Evolutionary conservation across 495 filamentous ascomycete genomes (phyloP).

Genomic region (Talaromyces proteolyticus): DNA sequence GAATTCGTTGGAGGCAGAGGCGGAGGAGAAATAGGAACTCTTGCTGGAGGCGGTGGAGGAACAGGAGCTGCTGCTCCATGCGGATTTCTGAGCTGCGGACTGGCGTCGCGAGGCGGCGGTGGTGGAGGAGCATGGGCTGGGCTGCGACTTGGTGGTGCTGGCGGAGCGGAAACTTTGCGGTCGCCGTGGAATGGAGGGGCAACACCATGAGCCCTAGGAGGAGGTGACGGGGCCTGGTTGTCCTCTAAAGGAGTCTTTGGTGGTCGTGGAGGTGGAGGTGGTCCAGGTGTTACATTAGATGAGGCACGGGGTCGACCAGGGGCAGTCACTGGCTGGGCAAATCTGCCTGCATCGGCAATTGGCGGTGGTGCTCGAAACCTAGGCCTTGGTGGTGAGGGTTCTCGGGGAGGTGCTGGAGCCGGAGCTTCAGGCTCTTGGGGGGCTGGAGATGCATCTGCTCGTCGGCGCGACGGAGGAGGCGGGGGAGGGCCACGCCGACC

Average conservation of each 20-base stretch:
- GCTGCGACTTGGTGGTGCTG: slow-evolving; percentile 68
- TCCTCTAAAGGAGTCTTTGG: slow-evolving; percentile 83
- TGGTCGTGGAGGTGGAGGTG: slow-evolving; percentile 80
- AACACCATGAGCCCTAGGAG: slow-evolving; percentile 57
- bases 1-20: slow-evolving; percentile 43
- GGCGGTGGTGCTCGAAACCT: slow-evolving; percentile 81
- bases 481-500: slow-evolving; percentile 69
- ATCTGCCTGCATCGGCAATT: slow-evolving; percentile 80
- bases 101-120: slow-evolving; percentile 59
- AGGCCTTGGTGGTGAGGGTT: slow-evolving; percentile 42
- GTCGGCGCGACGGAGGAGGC: slow-evolving; percentile 77
- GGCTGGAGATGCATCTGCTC: slow-evolving; percentile 41
- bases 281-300: slow-evolving; percentile 59
- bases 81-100: slow-evolving; percentile 61
- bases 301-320: slow-evolving; percentile 51
- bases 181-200: slow-evolving; percentile 78
- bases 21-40: slow-evolving; percentile 36
- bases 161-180: slow-evolving; percentile 57
- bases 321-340: slow-evolving; percentile 48
- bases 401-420: slow-evolving; percentile 42
- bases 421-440: slow-evolving; percentile 53
- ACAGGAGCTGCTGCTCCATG: slow-evolving; percentile 28
- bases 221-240: slow-evolving; percentile 20
- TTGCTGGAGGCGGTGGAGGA: slow-evolving; percentile 56
- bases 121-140: slow-evolving; percentile 53